Conservation (phyloP, 345 rosid species). For the Luvunga scandens region DNA sequence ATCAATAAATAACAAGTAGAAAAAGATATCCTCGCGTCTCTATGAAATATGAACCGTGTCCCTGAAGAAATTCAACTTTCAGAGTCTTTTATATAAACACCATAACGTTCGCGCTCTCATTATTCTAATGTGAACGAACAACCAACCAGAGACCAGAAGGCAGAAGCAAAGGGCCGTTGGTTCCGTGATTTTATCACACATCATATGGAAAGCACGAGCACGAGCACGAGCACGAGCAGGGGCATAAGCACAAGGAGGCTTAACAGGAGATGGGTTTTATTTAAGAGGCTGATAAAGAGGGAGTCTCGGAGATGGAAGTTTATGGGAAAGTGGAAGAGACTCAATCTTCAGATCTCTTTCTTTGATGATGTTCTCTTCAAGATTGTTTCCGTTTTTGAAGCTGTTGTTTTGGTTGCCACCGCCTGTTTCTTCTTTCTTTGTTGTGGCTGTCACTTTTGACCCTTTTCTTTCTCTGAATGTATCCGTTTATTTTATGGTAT, state of each 20-base stretch:
- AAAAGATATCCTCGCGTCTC: not conserved
- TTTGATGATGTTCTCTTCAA: conserved; percentile 37
- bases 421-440: conserved; percentile 48
- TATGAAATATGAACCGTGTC: not conserved
- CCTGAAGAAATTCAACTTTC: not conserved
- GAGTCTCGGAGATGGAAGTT: conserved; percentile 35
- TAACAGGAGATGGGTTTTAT: conserved; percentile 24
- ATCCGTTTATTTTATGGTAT: not conserved
- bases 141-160: not conserved
- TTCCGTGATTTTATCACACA: not conserved
- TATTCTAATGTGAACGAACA: not conserved
- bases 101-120: not conserved
- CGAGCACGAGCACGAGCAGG: too few species aligned
- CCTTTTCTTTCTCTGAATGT: not conserved
- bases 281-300: conserved; percentile 29
- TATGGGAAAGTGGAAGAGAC: conserved; percentile 36
- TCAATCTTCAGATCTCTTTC: conserved; percentile 33
- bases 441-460: conserved; percentile 43
- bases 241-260: not conserved
- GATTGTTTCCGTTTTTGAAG: conserved; percentile 43
- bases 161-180: not conserved
- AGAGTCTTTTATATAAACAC: conserved; percentile 5
- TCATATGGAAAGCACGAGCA: not conserved
- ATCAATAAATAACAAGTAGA: not conserved
- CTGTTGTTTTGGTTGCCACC: conserved; percentile 34